Base-by-base conservation (phyloP, 345 rosid genomes). In the Alliaria petiolata region DNA sequence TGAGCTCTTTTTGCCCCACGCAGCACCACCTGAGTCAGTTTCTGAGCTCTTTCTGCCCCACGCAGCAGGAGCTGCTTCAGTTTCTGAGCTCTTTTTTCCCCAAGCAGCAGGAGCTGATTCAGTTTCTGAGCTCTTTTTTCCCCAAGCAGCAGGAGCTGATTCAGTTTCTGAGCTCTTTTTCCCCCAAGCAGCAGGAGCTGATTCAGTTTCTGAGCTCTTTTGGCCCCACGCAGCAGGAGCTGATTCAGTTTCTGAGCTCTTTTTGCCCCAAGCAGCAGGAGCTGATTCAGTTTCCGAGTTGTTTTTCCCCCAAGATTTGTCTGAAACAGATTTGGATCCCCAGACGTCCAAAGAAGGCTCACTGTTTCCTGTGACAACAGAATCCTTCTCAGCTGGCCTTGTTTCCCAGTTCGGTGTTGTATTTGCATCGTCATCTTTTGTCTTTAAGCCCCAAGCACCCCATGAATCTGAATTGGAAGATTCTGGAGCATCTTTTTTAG, bases 361-460 rank as follows among this genome's bases (percentile, higher is more conserved):
- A 30, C 3, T 44, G 38, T 68, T 54, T 44, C 44, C 69, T 26
- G 30, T 31, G 40, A 46, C 42, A 73, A 46, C 10, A 36, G 70
- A 54, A 54, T 53, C 67, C 3, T 28, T 56, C 25, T 35, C 63
- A 76, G 52, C 69, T 20, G 68, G 52, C 20, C 35, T 70, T 57
- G 77, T 55, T 44, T 44, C 75, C 82, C 82, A 81, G 61, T 51
- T 69, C 51, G 49, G 38, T 45, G 47, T 16, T 42, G 71, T 60
- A 33, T 70, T 70, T 54, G 69, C 46, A 70, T 64, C 75, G 55
- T 70, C 77, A 26, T 74, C 78, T 38, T 70, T 79, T 47, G 70
- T 30, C 49, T 74, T 68, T 52, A 31, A 34, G 2, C 62, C 78
- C 81, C 81, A 76, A 33, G 69, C 75, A 69, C 60, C 79, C 77